Percentiles rank a stretch among this genome's conserved stretches.
phyloP scores from a whole-genome alignment of 805 yeast species.

The Candida yuanshanica region DNA sequence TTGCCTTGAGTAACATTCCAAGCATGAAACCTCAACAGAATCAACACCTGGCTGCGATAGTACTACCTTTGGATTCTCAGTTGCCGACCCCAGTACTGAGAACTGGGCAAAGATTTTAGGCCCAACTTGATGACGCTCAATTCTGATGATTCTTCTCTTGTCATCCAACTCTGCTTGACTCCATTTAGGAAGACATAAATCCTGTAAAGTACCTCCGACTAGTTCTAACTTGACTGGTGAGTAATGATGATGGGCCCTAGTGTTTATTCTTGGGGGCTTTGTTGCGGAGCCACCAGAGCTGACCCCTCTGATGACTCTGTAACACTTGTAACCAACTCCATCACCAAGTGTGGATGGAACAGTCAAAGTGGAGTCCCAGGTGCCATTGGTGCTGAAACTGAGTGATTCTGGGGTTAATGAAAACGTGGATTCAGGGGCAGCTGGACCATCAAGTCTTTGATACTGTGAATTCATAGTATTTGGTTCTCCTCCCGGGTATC shows the following conservation, averaged over 20 bases:
- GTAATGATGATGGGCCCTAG: constrained; percentile 26
- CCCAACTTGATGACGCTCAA: constrained; percentile 48
- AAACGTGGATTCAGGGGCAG: constrained; percentile 8
- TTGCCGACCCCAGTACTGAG: constrained; percentile 46
- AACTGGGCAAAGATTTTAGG: constrained; percentile 43
- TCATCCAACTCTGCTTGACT: constrained; percentile 38
- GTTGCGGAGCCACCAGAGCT: constrained; percentile 54
- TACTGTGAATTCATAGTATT: constrained; percentile 6
- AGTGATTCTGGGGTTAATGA: constrained; percentile 16
- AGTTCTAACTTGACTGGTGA: constrained; percentile 45
- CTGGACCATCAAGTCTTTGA: not conserved
- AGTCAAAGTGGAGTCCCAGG: constrained; percentile 3
- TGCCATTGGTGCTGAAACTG: constrained; percentile 4
- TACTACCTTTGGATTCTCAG: constrained; percentile 38
- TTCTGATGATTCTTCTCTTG: constrained; percentile 49
- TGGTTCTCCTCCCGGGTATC: constrained; percentile 14
- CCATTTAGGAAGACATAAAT: constrained; percentile 51
- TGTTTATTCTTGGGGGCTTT: constrained; percentile 42
- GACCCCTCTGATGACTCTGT: constrained; percentile 48
- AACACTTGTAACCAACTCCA: constrained; percentile 12
- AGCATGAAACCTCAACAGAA: constrained; percentile 55
- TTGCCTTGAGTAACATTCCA: constrained; percentile 35
- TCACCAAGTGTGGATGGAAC: constrained; percentile 4
- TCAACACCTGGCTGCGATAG: constrained; percentile 37
- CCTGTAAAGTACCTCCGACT: constrained; percentile 39